These are phyloP conservation scores for Metarhizium guizhouense DNA, from an alignment of 2,329 filamentous ascomycete genomes.

Conservation along the genomic window DNA sequence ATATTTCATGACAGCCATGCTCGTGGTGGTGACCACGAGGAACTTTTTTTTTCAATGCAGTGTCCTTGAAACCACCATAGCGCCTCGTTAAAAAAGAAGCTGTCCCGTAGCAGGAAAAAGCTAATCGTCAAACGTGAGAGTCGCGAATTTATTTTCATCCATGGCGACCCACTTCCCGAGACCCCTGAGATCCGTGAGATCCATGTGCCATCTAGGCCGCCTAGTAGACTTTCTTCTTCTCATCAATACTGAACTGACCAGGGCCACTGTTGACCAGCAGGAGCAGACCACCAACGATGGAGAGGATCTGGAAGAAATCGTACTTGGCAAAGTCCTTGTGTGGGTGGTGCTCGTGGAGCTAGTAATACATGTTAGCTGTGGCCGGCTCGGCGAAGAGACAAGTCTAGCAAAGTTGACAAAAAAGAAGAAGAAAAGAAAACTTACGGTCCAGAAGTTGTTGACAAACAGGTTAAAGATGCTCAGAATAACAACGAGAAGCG, in stretches of 20 bases:
- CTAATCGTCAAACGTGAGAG: background rate
- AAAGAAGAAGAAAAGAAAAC: constrained; percentile 22
- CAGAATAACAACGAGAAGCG: constrained; percentile 87
- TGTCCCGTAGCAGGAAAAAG: background rate
- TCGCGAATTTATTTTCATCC: constrained; percentile 11
- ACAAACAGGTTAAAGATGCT: constrained; percentile 95
- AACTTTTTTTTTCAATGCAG: constrained; percentile 4
- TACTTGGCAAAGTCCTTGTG: constrained; percentile 99
- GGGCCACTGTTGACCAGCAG: constrained; percentile 98
- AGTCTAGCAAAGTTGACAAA: background rate
- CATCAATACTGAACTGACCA: constrained; percentile 94
- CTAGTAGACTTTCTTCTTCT: constrained; percentile 99
- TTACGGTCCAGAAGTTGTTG: constrained; percentile 99
- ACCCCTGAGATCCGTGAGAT: background rate
- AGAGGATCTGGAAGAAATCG: constrained; percentile 99
- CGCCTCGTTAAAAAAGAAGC: background rate
- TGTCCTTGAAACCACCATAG: background rate
- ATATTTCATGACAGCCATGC: constrained; percentile 8
- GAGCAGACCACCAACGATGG: constrained; percentile 92
- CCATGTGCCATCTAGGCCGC: background rate
- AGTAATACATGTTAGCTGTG: constrained; percentile 2
- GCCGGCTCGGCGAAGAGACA: too few relatives aligned
- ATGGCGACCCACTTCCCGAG: background rate
- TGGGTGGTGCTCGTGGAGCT: constrained; percentile 96
- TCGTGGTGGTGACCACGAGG: constrained; percentile 2